Evolutionary conservation across 2,329 filamentous ascomycete genomes (phyloP).

Genomic region (Scedosporium aurantiacum): DNA sequence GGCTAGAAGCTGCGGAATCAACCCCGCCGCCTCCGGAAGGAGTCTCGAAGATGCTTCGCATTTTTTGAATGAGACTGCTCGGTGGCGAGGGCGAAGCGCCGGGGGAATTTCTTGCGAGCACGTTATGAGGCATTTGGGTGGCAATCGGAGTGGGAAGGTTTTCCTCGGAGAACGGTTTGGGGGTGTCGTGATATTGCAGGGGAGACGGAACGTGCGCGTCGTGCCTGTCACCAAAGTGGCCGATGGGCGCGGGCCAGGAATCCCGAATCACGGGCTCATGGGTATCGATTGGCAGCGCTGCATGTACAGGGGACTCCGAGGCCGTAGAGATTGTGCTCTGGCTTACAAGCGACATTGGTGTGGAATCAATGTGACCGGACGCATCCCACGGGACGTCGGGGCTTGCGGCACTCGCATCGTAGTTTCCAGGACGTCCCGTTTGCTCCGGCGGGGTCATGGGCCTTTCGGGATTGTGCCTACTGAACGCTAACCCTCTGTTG

Average conservation of each 20-base stretch:
- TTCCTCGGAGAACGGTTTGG: conserved; percentile 1
- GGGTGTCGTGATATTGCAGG: not conserved
- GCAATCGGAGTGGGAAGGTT: conserved; percentile 10
- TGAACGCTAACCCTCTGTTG: conserved; percentile 16
- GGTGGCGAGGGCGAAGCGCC: conserved; percentile 9
- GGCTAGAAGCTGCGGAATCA: conserved; percentile 10
- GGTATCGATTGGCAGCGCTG: conserved; percentile 14
- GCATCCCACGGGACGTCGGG: conserved; percentile 20
- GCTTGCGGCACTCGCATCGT: conserved; percentile 18
- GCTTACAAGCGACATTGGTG: conserved; percentile 22
- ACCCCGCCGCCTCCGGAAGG: not conserved
- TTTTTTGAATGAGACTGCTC: conserved; percentile 25
- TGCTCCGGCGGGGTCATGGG: conserved; percentile 12
- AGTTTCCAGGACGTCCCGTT: conserved; percentile 12
- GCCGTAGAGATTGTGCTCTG: conserved; percentile 23
- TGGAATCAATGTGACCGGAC: conserved; percentile 13
- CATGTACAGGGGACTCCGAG: conserved; percentile 19
- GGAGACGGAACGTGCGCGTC: not conserved
- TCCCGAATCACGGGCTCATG: conserved; percentile 22
- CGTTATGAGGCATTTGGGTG: conserved; percentile 5
- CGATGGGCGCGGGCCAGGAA: conserved; percentile 16
- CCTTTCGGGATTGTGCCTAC: conserved; percentile 16
- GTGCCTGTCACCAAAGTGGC: not conserved
- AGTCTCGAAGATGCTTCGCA: conserved; percentile 29
- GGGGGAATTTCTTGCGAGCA: conserved; percentile 6